These are phyloP conservation scores for Leptographium radiaticola DNA, from an alignment of 2,329 filamentous ascomycete genomes.

Conservation along the genomic window DNA sequence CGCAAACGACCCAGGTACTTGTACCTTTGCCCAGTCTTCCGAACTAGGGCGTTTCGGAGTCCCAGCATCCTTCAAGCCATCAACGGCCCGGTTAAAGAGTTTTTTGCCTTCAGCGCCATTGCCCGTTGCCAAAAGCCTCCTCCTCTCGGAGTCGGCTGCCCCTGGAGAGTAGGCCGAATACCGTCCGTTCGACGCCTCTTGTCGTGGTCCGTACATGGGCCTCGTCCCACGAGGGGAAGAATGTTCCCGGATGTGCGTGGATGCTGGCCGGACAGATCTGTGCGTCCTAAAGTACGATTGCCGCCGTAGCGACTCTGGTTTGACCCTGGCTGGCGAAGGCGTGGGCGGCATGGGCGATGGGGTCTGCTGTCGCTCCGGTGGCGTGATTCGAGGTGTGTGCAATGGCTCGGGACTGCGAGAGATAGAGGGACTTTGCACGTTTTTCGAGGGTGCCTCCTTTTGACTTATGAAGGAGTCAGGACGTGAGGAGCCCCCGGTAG, in stretches of 20 bases:
- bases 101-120: neutral
- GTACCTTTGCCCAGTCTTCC: slow-evolving; percentile 4
- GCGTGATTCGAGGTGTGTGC: neutral
- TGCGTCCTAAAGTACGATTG: neutral
- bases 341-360: neutral
- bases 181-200: neutral
- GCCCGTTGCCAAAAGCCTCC: neutral
- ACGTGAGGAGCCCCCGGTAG: neutral
- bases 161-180: too few relatives aligned
- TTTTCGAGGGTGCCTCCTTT: neutral
- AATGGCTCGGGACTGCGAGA: neutral
- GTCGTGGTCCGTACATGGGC: neutral
- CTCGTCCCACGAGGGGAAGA: neutral
- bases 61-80: slow-evolving; percentile 2
- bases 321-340: neutral
- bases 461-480: neutral
- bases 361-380: neutral
- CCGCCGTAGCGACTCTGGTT: neutral
- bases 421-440: neutral
- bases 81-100: slow-evolving; percentile 10
- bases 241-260: neutral
- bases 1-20: slow-evolving; percentile 7
- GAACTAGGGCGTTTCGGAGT: neutral
- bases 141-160: neutral
- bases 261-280: too few relatives aligned